A percentile compares a stretch with the other conserved stretches of the same genome.
Conservation (phyloP, 2,329 filamentous ascomycete genomes). For the Fusarium nurragi region DNA sequence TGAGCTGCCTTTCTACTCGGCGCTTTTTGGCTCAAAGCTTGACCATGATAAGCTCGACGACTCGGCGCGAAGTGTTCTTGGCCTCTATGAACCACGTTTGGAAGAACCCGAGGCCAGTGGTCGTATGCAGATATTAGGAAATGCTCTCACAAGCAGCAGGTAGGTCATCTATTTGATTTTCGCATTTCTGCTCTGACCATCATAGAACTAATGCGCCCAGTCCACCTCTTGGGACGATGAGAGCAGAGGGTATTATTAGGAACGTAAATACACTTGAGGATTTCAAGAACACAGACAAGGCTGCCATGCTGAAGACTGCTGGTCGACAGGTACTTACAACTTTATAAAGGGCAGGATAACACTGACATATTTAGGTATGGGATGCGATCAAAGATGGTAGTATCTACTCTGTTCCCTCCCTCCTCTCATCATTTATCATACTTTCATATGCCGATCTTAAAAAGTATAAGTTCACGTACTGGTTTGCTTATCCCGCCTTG, state of each 20-base stretch:
- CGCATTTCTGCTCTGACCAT: conserved; percentile 34
- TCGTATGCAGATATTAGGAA: conserved; percentile 89
- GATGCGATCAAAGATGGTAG: conserved; percentile 96
- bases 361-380: conserved; percentile 76
- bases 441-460: conserved; percentile 96
- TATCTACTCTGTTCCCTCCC: conserved; percentile 92
- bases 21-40: conserved; percentile 92
- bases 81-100: conserved; percentile 85
- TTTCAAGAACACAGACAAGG: conserved; percentile 85
- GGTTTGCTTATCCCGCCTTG: conserved; percentile 94
- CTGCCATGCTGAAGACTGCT: conserved; percentile 78
- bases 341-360: not conserved
- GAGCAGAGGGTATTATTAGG: conserved; percentile 92
- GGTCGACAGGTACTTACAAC: conserved; percentile 72
- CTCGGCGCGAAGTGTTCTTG: conserved; percentile 85
- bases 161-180: conserved; percentile 58
- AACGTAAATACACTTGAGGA: conserved; percentile 97
- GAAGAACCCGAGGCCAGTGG: conserved; percentile 80
- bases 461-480: conserved; percentile 97
- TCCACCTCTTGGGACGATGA: conserved; percentile 74
- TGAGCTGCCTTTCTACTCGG: conserved; percentile 93
- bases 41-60: conserved; percentile 98
- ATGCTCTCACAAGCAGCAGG: conserved; percentile 84
- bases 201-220: conserved; percentile 56
- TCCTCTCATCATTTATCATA: conserved; percentile 87